Evolutionary conservation across 2,329 filamentous ascomycete genomes (phyloP), one percentile per base, ranked within the genome.

Genomic region (Diaporthe citriasiana): DNA sequence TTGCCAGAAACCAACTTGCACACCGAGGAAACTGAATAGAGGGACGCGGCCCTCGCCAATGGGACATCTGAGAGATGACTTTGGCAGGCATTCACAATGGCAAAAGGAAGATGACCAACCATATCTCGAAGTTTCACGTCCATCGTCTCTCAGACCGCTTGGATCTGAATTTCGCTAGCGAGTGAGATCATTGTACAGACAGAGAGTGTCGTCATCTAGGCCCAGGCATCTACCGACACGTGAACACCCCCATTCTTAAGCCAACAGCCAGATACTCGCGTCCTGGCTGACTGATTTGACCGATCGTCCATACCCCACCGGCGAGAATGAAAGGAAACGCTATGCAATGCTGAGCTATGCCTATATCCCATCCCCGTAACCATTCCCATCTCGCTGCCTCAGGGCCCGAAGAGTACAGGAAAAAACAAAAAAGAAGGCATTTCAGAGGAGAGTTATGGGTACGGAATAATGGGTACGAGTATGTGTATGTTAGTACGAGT

Each of bases 261-360:
- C 45, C 35, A 56, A 17, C 10, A 38, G 30, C 27, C 63, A 51
- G 45, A 17, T 13, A 38, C 13, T 51, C 30, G 30, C 33, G 12
- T 15, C 55, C 30, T 57, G 33, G 19, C 33, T 38, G 55, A 38
- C 15, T 40, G 45, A 19, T 33, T 27, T 40, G 19, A 70, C 12
- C 38, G 25, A 30, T 17, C n/a, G 5, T 30, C 50, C 19, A 42
- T n/a, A 33, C 3, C 55, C 4, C 13, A 12, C 38, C 68, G 10
- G 10, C 45, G n/a, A 47, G 19, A 57, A 42, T n/a, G 10, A 30
- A 60, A 60, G 38, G 57, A 60, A 55, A 70, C 68, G 68, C 68
- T 59, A 70, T 70, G 68, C 68, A 70, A 59, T 70, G 68, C 53
- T 57, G 42, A 47, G 40, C 33, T n/a, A 70, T 50, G 53, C 68